Base-by-base conservation (phyloP, 2,329 filamentous ascomycete species). In the Paecilomyces sp. region DNA sequence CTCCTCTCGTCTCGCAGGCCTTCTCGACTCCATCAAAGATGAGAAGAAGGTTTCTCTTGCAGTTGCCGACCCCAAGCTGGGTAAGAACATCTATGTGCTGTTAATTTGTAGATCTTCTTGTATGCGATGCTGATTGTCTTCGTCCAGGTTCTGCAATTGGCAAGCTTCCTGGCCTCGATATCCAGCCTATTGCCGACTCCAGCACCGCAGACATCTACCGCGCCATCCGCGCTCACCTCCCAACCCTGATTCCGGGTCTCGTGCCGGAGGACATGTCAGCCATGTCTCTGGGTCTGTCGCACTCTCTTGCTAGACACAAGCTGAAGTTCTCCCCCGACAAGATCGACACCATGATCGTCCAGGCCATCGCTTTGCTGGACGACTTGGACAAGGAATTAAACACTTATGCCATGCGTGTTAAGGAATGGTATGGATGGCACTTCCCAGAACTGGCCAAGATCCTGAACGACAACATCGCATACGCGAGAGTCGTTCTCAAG, bases 391-490 rank as follows among this genome's bases (percentile, higher is more conserved):
- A 99, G 83, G 94, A 99, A 79, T 83, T 99, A 65, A 99, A 99
- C 82, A 94, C 91, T 68, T 97, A 97, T 74, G 93, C 94, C 65
- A 99, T 99, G 94, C 85, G 94, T 76, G 92, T 97, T 63, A 97
- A 97, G 86, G 94, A 99, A 78, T 99, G 94, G 94, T 99, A 99
- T 75, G 94, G 94, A 71, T 99, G 94, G 94, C 94, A 97, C 79
- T 99, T 97, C 82, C 94, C 94, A 50, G 94, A 99, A 81, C 87
- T 99, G 84, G 92, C 91, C 72, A 93, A 92, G 80, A 96, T 97
- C 72, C 84, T 97, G 67, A 95, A 95, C 77, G 94, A 99, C 83
- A 99, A 99, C 79, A 81, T 96, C 63, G 92, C 92, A 65, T 99
- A 96, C 75, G 88, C 92, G 61, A 88, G 88, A 66, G 88, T 99